phyloP scores from a whole-genome alignment of 1,139 yeast genomes.

The Cylindricascospora bacillispora region DNA sequence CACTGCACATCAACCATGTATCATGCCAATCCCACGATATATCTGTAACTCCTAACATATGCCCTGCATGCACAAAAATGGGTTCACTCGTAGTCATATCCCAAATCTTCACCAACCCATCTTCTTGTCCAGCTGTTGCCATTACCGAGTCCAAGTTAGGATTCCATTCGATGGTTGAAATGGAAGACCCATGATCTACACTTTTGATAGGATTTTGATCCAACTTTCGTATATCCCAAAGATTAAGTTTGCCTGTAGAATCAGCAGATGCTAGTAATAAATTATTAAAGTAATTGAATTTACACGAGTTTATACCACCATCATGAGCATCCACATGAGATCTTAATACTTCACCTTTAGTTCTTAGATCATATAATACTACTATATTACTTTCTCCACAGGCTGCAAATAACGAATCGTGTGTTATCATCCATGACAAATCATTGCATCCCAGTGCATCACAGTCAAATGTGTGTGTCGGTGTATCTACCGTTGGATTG shows the following conservation, averaged over 20 bases:
- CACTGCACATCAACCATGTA: conserved; percentile 70
- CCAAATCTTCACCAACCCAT: conserved; percentile 59
- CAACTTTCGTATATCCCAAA: conserved; percentile 60
- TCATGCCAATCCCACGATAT: conserved; percentile 76
- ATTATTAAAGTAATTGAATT: conserved; percentile 47
- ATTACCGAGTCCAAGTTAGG: conserved; percentile 46
- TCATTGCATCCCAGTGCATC: conserved; percentile 42
- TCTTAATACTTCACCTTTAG: conserved; percentile 9
- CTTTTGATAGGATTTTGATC: conserved; percentile 22
- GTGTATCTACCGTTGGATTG: conserved; percentile 10
- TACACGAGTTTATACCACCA: conserved; percentile 50
- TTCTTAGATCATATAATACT: conserved; percentile 39
- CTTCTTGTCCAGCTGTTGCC: conserved; percentile 60
- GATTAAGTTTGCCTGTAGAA: conserved; percentile 39
- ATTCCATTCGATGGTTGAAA: conserved; percentile 72
- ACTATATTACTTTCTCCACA: conserved; percentile 46
- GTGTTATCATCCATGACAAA: conserved; percentile 46
- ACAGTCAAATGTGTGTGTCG: conserved; percentile 7
- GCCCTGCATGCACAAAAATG: conserved; percentile 78
- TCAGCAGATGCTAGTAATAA: conserved; percentile 60
- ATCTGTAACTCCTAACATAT: conserved; percentile 77
- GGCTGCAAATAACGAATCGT: conserved; percentile 41
- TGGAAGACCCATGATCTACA: conserved; percentile 40
- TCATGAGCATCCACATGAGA: conserved; percentile 26
- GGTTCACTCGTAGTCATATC: conserved; percentile 39